Percentiles rank a stretch among this genome's conserved stretches.
These are phyloP conservation scores for Pseudogymnoascus sp. DNA, from an alignment of 2,329 filamentous ascomycete genomes.

Conservation along the genomic window DNA sequence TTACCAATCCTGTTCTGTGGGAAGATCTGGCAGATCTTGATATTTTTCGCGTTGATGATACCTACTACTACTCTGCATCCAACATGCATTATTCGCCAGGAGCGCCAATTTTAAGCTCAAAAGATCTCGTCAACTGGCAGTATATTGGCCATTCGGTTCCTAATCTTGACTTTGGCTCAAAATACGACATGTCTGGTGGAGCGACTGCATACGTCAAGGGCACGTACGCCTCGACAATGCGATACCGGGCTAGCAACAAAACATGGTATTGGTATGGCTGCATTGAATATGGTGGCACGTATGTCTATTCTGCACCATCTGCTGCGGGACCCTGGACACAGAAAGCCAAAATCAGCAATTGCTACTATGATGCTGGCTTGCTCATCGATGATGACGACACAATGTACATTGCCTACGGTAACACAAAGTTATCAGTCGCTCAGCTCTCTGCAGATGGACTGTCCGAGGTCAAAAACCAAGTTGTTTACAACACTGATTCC, in stretches of 20 bases:
- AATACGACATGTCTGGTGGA: conserved; percentile 39
- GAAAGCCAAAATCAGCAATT: conserved; percentile 32
- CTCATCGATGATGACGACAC: conserved; percentile 48
- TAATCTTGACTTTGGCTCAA: conserved; percentile 36
- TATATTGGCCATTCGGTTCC: conserved; percentile 39
- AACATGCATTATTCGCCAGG: conserved; percentile 40
- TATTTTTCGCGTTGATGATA: conserved; percentile 41
- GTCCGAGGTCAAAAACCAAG: conserved; percentile 35
- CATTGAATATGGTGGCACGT: conserved; percentile 41
- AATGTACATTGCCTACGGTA: conserved; percentile 50
- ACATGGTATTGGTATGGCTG: conserved; percentile 52
- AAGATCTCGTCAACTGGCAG: conserved; percentile 47
- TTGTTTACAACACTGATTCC: conserved; percentile 36
- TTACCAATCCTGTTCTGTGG: conserved; percentile 45
- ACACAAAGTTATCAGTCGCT: conserved; percentile 40
- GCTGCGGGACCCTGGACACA: conserved; percentile 38
- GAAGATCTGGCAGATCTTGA: conserved; percentile 47
- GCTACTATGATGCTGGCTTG: conserved; percentile 51
- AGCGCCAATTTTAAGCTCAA: conserved; percentile 46
- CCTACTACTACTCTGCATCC: conserved; percentile 39
- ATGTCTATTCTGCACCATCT: conserved; percentile 42
- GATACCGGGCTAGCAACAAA: conserved; percentile 41
- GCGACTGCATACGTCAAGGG: conserved; percentile 42
- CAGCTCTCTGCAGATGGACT: conserved; percentile 43
- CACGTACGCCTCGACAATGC: conserved; percentile 47